A percentile compares a stretch with the other conserved stretches of the same genome.
Conservation (phyloP, 1,139 yeast genomes). For the Candida sp. region DNA sequence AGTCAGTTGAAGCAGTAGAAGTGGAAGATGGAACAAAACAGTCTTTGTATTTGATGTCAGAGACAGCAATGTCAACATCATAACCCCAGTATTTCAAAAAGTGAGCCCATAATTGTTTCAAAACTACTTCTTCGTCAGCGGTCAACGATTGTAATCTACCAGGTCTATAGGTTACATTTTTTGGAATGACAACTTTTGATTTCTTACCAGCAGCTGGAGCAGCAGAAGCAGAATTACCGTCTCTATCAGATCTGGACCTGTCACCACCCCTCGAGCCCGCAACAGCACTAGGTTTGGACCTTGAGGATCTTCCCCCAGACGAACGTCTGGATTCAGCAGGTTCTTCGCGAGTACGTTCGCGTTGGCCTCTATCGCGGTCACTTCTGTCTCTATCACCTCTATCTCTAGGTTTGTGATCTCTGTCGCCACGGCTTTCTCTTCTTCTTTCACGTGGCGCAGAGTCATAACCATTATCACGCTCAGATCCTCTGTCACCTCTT, state of each 20-base stretch:
- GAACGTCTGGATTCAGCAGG: not conserved
- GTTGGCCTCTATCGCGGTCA: not conserved
- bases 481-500: not conserved
- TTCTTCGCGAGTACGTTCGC: not conserved
- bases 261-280: not conserved
- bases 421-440: constrained; percentile 1
- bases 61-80: constrained; percentile 24
- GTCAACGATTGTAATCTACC: constrained; percentile 41
- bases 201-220: not conserved
- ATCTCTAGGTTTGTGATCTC: not conserved
- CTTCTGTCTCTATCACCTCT: not conserved
- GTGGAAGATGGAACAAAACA: constrained; percentile 33
- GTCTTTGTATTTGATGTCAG: constrained; percentile 29
- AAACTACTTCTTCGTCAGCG: constrained; percentile 37
- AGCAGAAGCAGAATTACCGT: not conserved
- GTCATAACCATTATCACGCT: not conserved
- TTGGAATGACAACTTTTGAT: constrained; percentile 1
- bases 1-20: constrained; percentile 16
- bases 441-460: not conserved
- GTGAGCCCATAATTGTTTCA: constrained; percentile 43
- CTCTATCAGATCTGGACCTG: not conserved
- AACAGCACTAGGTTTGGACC: not conserved
- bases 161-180: constrained; percentile 19
- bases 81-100: constrained; percentile 37
- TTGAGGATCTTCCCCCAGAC: not conserved